Percentiles rank a stretch among this genome's conserved stretches.
These are phyloP conservation scores for Leccinum solheimii DNA, from an alignment of 1,284 basidiomycete genomes.

Conservation along the genomic window DNA sequence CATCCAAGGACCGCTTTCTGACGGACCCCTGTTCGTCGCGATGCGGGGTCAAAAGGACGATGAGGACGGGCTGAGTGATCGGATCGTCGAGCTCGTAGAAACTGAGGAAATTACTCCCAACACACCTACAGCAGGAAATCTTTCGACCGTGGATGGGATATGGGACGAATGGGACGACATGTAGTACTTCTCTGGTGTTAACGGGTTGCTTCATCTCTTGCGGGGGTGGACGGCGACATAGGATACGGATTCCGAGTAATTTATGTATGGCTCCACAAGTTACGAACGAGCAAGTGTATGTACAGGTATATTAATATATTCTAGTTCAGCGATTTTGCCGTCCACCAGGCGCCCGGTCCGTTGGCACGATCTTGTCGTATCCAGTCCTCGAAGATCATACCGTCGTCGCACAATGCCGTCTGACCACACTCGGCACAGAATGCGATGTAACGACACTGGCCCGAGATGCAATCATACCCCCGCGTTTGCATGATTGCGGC, in stretches of 20 bases:
- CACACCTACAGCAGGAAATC: constrained; percentile 34
- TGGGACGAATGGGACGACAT: constrained; percentile 75
- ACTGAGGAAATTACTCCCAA: constrained; percentile 53
- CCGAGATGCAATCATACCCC: too few relatives aligned
- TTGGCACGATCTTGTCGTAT: too few relatives aligned
- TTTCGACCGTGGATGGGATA: constrained; percentile 36
- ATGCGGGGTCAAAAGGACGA: constrained; percentile 59
- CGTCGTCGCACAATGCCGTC: too few relatives aligned
- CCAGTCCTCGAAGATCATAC: too few relatives aligned
- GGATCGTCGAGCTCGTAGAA: constrained; percentile 66
- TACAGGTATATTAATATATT: too few relatives aligned
- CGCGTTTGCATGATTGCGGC: too few relatives aligned
- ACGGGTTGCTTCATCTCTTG: neutral
- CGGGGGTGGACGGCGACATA: neutral
- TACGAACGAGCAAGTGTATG: too few relatives aligned
- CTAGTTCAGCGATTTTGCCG: too few relatives aligned
- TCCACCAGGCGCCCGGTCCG: too few relatives aligned
- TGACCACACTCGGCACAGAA: too few relatives aligned
- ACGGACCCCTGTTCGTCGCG: constrained; percentile 55
- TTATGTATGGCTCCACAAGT: too few relatives aligned
- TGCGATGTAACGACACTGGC: too few relatives aligned
- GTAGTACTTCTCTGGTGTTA: constrained; percentile 28
- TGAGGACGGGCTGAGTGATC: constrained; percentile 55
- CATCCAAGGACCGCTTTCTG: constrained; percentile 36
- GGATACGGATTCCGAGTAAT: neutral